These are phyloP conservation scores for Neurospora sp. DNA, from an alignment of 495 filamentous ascomycete species.

Conservation along the genomic window DNA sequence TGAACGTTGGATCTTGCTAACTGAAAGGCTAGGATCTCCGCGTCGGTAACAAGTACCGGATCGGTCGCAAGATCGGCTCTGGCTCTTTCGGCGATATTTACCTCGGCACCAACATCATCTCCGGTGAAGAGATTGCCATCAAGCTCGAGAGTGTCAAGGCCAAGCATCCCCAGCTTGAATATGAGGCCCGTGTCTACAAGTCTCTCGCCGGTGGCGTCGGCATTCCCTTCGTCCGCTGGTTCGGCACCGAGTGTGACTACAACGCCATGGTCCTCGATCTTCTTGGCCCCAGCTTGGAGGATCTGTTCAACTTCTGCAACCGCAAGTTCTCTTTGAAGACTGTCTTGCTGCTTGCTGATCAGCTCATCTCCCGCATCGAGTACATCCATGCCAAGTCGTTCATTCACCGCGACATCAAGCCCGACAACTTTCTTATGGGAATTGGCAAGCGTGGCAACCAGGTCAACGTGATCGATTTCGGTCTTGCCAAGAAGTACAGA, in stretches of 20 bases:
- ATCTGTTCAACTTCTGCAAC: constrained; percentile 99
- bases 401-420: constrained; percentile 99
- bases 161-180: constrained; percentile 98
- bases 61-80: constrained; percentile 98
- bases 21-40: constrained; percentile 68
- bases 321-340: constrained; percentile 99
- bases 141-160: constrained; percentile 99
- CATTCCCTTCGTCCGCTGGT: constrained; percentile 99
- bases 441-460: constrained; percentile 99
- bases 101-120: constrained; percentile 99
- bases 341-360: constrained; percentile 94
- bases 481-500: constrained; percentile 98
- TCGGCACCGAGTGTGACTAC: constrained; percentile 99
- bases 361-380: constrained; percentile 98
- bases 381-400: constrained; percentile 99
- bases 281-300: constrained; percentile 93
- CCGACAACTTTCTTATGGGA: constrained; percentile 99
- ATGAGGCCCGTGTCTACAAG: constrained; percentile 99
- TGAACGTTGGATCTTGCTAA: neutral
- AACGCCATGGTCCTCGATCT: constrained; percentile 99
- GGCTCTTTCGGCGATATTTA: constrained; percentile 99
- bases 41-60: constrained; percentile 99
- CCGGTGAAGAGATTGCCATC: constrained; percentile 98
- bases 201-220: constrained; percentile 96
- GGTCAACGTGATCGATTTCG: constrained; percentile 99